phyloP scores from a whole-genome alignment of 495 filamentous ascomycete species.

The Xylaria nigripes region DNA sequence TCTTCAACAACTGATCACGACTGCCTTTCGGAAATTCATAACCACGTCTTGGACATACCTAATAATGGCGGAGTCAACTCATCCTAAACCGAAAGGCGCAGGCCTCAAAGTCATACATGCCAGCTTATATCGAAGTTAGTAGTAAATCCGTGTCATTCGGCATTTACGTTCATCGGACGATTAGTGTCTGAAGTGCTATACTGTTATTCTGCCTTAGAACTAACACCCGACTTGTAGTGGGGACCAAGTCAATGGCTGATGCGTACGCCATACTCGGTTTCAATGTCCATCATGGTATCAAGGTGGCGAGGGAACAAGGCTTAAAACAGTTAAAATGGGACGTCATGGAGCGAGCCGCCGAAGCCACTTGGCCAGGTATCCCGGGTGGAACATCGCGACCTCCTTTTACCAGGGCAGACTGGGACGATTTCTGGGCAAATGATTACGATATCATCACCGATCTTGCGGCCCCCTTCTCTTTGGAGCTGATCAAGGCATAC shows the following conservation, averaged over 20 bases:
- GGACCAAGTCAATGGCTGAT: constrained; percentile 15
- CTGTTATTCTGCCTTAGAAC: too few relatives aligned
- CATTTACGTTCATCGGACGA: not conserved
- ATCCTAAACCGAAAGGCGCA: not conserved
- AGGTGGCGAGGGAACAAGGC: not conserved
- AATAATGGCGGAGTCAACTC: not conserved
- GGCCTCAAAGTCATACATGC: constrained; percentile 11
- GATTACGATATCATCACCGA: constrained; percentile 35
- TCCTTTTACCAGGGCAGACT: constrained; percentile 24
- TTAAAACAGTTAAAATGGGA: constrained; percentile 6
- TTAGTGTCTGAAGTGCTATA: too few relatives aligned
- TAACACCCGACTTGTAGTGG: not conserved
- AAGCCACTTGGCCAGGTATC: constrained; percentile 19
- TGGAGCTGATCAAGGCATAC: constrained; percentile 36
- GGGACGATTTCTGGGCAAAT: constrained; percentile 33
- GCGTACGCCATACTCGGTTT: constrained; percentile 18
- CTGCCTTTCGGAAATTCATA: too few relatives aligned
- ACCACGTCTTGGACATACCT: too few relatives aligned
- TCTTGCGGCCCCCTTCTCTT: constrained; percentile 26
- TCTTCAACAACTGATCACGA: too few relatives aligned
- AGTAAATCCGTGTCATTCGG: not conserved
- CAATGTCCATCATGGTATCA: constrained; percentile 15
- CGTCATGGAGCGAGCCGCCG: constrained; percentile 15
- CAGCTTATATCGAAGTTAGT: constrained; percentile 9
- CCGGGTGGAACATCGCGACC: constrained; percentile 1